A percentile compares a stretch with the other conserved stretches of the same genome.
These are phyloP conservation scores for Tolypocladium pustulatum DNA, from an alignment of 2,329 filamentous ascomycete genomes.

Conservation along the genomic window DNA sequence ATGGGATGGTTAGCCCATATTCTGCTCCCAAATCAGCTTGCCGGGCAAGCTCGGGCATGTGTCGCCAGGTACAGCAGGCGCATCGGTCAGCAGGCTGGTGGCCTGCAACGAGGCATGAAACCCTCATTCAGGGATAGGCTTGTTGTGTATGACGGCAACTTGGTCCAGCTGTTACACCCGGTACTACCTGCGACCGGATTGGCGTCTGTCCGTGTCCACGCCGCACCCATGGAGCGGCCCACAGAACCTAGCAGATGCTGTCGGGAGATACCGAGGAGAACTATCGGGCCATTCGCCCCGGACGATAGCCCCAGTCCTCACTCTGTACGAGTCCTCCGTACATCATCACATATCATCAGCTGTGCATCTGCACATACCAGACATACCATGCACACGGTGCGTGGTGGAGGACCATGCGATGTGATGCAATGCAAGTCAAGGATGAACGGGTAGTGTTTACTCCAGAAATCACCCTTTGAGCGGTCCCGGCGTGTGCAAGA, in stretches of 20 bases:
- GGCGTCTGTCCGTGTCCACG: conserved; percentile 5
- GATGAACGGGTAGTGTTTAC: neutral
- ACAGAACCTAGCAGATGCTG: neutral
- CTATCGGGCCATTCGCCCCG: neutral
- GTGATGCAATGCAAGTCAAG: neutral
- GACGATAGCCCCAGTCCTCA: neutral
- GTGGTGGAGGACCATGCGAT: neutral
- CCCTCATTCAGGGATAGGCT: conserved; percentile 3
- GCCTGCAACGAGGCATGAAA: conserved; percentile 11
- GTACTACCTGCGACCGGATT: conserved; percentile 9
- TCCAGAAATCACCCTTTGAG: neutral
- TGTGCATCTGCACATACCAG: too few relatives aligned
- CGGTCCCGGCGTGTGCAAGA: neutral
- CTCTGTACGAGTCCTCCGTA: neutral
- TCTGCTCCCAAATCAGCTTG: neutral
- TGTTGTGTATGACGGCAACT: conserved; percentile 4
- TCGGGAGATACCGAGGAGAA: conserved; percentile 7
- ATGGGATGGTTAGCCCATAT: neutral
- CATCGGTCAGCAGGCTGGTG: neutral
- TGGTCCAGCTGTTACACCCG: conserved; percentile 6
- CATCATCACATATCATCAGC: neutral
- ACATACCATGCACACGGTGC: neutral
- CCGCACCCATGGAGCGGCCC: neutral
- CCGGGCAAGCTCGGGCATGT: neutral
- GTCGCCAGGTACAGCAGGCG: neutral